These are phyloP conservation scores for Populus hybrid DNA, from an alignment of 441 rosid species.

Conservation along the genomic window DNA sequence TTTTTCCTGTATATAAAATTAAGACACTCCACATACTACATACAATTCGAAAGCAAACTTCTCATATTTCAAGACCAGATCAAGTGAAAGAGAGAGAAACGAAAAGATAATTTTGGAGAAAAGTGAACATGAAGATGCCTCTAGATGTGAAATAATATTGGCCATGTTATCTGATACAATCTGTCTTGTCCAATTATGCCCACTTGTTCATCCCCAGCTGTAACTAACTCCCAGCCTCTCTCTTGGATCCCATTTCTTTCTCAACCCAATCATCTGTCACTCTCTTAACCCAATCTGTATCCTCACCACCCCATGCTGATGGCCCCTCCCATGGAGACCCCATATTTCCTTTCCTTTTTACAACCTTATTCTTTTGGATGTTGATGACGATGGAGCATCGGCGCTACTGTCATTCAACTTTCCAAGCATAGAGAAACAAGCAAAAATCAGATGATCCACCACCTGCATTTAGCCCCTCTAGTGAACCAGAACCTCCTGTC, in stretches of 20 bases:
- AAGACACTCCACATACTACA: background rate
- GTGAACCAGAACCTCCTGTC: conserved; percentile 30
- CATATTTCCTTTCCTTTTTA: background rate
- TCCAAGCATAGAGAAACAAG: conserved; percentile 94
- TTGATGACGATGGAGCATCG: background rate
- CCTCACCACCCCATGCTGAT: conserved; percentile 17
- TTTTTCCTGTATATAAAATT: conserved; percentile 20
- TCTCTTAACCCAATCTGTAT: conserved; percentile 23
- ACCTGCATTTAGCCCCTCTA: conserved; percentile 26
- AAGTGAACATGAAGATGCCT: conserved; percentile 19
- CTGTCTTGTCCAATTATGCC: conserved; percentile 47
- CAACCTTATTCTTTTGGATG: conserved; percentile 9
- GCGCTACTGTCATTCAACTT: conserved; percentile 44
- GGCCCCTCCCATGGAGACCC: conserved; percentile 26
- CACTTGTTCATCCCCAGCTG: conserved; percentile 44
- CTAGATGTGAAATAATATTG: conserved; percentile 27
- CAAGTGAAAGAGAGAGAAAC: conserved; percentile 20
- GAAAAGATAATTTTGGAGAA: conserved; percentile 2
- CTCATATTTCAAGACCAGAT: conserved; percentile 46
- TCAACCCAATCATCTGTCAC: conserved; percentile 22
- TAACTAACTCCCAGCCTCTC: conserved; percentile 31
- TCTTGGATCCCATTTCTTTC: conserved; percentile 29
- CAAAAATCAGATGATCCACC: conserved; percentile 53
- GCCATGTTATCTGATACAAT: conserved; percentile 33
- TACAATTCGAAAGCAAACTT: conserved; percentile 11